Base-by-base conservation (phyloP, 495 filamentous ascomycete species). In the Xylaria intraflava region DNA sequence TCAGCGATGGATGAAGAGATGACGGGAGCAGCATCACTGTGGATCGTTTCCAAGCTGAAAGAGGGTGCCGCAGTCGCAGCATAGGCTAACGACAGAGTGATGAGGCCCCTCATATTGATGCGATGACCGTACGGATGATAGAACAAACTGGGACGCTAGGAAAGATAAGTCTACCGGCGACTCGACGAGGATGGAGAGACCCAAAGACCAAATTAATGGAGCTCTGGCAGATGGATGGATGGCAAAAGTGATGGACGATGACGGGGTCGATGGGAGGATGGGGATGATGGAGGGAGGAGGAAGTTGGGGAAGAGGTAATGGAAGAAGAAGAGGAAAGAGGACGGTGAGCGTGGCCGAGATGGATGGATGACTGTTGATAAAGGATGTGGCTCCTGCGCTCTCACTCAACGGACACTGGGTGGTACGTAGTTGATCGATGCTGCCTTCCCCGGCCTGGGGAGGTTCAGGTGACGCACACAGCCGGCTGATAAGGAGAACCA, bases 11-110 rank as follows among this genome's bases (percentile, higher is more conserved):
- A 71, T 7, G 90, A 86, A 14, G 90, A 92, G 61, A 97, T 75
- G 58, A 99, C 77, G 60, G 94, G 94, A 58, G 94, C 93, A 39
- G 84, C 84, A 55, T 84, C 88, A 61, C 88, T 84, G 71, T 94
- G 86, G 69, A 93, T 87, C 59, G 89, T 86, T 59, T 84, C 85
- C 53, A 85, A 78, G 61, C 76, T 74, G 64, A 87, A 77, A 35
- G 87, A 73, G 58, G 92, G 91, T 46, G 88, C 87, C 44, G 89
- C 87, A 60, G 81, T 78, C 55, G 81, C 82, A 69, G 84, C 75
- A 64, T 82, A 70, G 57, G 84, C 85, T 53, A 90, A 74, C 51
- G 75, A 76, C 65, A 92, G 78, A 65, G 78, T 74, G 66, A 85
- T 53, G 69, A 84, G 60, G 73, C 80, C 83, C 77, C 83, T 89